Conservation (phyloP, 2,329 filamentous ascomycete species). For the Fusarium incarnatum region DNA sequence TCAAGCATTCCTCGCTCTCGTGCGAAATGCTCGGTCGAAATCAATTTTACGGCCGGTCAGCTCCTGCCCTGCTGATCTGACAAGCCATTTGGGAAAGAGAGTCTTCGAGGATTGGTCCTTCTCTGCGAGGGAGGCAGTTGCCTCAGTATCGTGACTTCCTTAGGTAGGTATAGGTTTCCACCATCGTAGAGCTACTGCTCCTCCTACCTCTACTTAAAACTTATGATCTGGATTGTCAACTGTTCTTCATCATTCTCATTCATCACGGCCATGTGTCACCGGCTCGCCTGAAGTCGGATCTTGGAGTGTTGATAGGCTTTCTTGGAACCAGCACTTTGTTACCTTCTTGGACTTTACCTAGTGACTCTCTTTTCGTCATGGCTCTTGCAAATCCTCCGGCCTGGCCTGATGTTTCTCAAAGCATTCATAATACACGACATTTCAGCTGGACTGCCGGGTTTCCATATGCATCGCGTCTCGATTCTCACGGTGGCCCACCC, state of each 20-base stretch:
- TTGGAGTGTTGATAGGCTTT: conserved; percentile 56
- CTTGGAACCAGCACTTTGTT: conserved; percentile 56
- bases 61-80: conserved; percentile 6
- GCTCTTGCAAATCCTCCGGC: conserved; percentile 49
- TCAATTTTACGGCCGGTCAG: not conserved
- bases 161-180: not conserved
- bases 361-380: conserved; percentile 50
- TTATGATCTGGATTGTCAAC: conserved; percentile 1
- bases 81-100: conserved; percentile 14
- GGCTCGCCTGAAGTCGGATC: conserved; percentile 39
- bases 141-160: conserved; percentile 12
- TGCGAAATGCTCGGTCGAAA: conserved; percentile 5
- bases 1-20: conserved; percentile 1
- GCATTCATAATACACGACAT: conserved; percentile 54
- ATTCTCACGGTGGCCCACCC: conserved; percentile 1
- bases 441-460: conserved; percentile 51
- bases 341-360: conserved; percentile 49
- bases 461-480: conserved; percentile 14
- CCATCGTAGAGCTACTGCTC: not conserved
- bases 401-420: conserved; percentile 52
- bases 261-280: conserved; percentile 54
- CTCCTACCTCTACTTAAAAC: not conserved
- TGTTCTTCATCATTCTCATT: conserved; percentile 51
- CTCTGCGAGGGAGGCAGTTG: not conserved
- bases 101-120: not conserved